Evolutionary conservation across 345 rosid species (phyloP), one percentile per base, ranked within the genome.

Genomic region (Boechera divaricarpa): DNA sequence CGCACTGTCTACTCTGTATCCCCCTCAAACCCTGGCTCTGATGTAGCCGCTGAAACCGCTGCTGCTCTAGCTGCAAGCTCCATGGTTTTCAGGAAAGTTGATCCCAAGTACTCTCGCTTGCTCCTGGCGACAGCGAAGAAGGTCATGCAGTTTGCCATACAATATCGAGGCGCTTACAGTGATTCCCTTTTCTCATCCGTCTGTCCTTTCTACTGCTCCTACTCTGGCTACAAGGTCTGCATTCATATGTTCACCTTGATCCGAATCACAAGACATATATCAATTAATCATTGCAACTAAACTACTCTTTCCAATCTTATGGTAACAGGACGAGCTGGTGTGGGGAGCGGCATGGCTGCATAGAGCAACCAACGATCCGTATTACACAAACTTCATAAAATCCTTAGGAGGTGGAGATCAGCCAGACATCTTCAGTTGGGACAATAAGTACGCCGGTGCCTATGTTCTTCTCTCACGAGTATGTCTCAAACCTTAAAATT

Each of bases 341-440:
- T 94, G 98, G 98, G 98, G 92, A 39, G 93, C 89, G 0, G 87
- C 97, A 39, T 94, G 98, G 98, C 79, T 94, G 33, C 77, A 84
- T 42, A 86, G 91, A 82, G 98, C 97, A 68, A 91, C 94, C 3
- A 91, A 69, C 58, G 49, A 79, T 12, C 54, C 16, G 5, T 68
- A 87, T 75, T 93, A 93, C 70, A 83, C 77, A 71, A 87, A 88
- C 67, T 78, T 87, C 32, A 60, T 93, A 42, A 89, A 85, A 78
- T 83, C 96, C 6, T 39, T 89, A 4, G 96, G 96, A 64, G 86
- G 85, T 51, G 89, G 86, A 76, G 94, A 92, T 33, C 86, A 87
- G 31, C 85, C 91, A 2, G 96, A 91, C 72, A 53, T 87, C 15
- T 91, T 94, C 80, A 90, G 98, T 66, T 94, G 97, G 98, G 97